These are phyloP conservation scores for Thymus mandschuricus DNA, from an alignment of 257 asterid species.

Conservation along the genomic window DNA sequence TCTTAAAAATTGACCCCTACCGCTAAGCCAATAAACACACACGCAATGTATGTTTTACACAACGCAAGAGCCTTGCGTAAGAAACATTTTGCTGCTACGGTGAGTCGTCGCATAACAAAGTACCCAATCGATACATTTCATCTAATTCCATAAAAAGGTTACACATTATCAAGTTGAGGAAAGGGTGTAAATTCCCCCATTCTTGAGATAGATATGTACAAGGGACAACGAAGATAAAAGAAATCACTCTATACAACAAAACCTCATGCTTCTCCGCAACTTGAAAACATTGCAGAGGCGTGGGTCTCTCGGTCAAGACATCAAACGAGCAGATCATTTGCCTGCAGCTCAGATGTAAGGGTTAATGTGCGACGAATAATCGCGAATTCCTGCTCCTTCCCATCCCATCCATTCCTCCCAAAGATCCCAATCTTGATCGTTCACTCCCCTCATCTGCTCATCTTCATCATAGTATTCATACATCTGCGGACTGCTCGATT, in stretches of 20 bases:
- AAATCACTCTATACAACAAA: constrained; percentile 29
- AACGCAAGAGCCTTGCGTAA: too few relatives aligned
- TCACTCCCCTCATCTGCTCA: constrained; percentile 55
- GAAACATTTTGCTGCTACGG: too few relatives aligned
- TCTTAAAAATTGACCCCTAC: too few relatives aligned
- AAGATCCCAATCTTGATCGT: constrained; percentile 68
- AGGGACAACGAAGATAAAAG: constrained; percentile 1
- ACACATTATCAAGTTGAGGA: neutral
- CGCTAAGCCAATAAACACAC: too few relatives aligned
- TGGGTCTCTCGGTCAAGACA: constrained; percentile 29
- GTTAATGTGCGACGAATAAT: constrained; percentile 78
- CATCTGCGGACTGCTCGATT: constrained; percentile 32
- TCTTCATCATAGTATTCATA: constrained; percentile 35
- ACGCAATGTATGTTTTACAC: too few relatives aligned
- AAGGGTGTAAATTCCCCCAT: neutral
- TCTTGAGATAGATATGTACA: constrained; percentile 31
- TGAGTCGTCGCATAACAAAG: too few relatives aligned
- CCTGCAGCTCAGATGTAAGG: constrained; percentile 59
- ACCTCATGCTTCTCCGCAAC: constrained; percentile 42
- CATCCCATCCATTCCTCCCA: constrained; percentile 99
- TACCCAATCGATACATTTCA: neutral
- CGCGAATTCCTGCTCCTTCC: constrained; percentile 96
- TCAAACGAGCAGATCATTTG: neutral
- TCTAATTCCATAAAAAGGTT: neutral
- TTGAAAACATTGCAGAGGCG: constrained; percentile 25